phyloP scores from a whole-genome alignment of 371 early-diverging fungal genomes.

The Syncephalastrum monosporum region DNA sequence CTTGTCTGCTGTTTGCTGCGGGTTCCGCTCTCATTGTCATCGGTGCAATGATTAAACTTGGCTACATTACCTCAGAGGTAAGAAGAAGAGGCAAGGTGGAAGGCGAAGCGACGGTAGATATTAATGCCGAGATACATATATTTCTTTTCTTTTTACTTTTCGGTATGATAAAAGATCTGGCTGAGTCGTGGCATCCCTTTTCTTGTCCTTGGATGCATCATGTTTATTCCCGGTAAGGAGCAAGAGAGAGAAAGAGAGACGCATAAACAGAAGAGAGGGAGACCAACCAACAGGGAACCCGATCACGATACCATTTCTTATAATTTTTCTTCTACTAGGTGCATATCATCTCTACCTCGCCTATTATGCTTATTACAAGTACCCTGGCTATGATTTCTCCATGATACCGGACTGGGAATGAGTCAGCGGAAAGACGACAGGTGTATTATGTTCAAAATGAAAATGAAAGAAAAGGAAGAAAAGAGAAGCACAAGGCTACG shows the following conservation, averaged over 20 bases:
- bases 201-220: constrained; percentile 41
- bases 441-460: background rate
- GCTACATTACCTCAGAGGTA: constrained; percentile 45
- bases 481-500: background rate
- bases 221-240: constrained; percentile 54
- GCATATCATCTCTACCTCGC: constrained; percentile 50
- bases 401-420: constrained; percentile 51
- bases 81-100: background rate
- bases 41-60: constrained; percentile 60
- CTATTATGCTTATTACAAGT: constrained; percentile 52
- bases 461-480: constrained; percentile 4
- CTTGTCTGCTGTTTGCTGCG: constrained; percentile 43
- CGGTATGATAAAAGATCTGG: constrained; percentile 38
- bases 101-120: background rate
- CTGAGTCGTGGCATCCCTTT: constrained; percentile 58
- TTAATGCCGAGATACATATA: constrained; percentile 3
- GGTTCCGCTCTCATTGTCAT: constrained; percentile 54
- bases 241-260: background rate
- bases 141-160: background rate
- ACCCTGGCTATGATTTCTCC: constrained; percentile 54
- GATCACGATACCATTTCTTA: too few species aligned
- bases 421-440: background rate
- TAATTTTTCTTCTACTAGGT: constrained; percentile 16
- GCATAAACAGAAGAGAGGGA: too few species aligned
- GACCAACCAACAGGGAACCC: background rate